phyloP scores from a whole-genome alignment of 1,139 yeast species.

The Scheffersomyces quercinus region DNA sequence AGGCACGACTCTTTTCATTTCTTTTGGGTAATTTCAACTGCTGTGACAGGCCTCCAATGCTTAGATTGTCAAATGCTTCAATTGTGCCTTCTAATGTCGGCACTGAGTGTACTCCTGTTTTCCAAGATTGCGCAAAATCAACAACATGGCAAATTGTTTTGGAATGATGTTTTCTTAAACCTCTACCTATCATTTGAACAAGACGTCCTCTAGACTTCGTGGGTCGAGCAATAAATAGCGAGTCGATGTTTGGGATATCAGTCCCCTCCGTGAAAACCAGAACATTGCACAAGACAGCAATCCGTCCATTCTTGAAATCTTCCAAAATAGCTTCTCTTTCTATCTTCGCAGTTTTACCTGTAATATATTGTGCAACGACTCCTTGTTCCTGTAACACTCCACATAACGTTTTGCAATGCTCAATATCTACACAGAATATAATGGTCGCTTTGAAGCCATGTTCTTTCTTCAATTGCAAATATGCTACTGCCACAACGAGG shows the following conservation, averaged over 20 bases:
- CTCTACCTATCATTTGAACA: slow-evolving; percentile 92
- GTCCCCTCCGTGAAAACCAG: slow-evolving; percentile 95
- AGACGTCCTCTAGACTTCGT: slow-evolving; percentile 71
- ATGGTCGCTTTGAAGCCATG: slow-evolving; percentile 59
- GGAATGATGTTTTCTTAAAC: slow-evolving; percentile 62
- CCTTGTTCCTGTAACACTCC: slow-evolving; percentile 58
- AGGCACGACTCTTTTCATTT: too few species aligned
- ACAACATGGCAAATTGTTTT: slow-evolving; percentile 73
- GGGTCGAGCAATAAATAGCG: slow-evolving; percentile 77
- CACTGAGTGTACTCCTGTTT: slow-evolving; percentile 58
- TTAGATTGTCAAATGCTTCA: too few species aligned
- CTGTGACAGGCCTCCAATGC: too few species aligned
- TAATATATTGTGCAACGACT: slow-evolving; percentile 70
- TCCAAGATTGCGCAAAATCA: slow-evolving; percentile 69
- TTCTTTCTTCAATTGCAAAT: slow-evolving; percentile 42
- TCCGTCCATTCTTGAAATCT: slow-evolving; percentile 60
- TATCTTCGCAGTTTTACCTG: slow-evolving; percentile 59
- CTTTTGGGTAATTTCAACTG: too few species aligned
- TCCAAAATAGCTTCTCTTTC: slow-evolving; percentile 55
- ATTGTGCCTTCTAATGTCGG: slow-evolving; percentile 45
- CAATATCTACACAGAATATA: slow-evolving; percentile 74
- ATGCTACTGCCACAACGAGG: slow-evolving; percentile 59
- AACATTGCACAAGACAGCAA: slow-evolving; percentile 82
- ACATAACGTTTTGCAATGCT: slow-evolving; percentile 62
- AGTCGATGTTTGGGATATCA: slow-evolving; percentile 88